Conservation (phyloP, 495 filamentous ascomycete genomes). For the Xylaria bambusicola region DNA sequence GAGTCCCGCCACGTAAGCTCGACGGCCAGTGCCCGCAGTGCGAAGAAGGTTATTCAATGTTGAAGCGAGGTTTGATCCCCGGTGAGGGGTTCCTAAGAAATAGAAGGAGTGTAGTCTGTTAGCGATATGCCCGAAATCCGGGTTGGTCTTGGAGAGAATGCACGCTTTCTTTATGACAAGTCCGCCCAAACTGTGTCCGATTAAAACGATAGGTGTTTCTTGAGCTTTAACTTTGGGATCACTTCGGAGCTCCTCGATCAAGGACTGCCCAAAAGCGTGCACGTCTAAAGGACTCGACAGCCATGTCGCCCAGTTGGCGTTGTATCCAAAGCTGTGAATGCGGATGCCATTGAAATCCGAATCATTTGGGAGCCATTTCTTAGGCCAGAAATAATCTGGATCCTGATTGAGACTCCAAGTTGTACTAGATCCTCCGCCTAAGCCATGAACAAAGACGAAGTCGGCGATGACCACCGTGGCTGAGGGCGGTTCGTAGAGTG, state of each 20-base stretch:
- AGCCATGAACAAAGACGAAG: conserved; percentile 40
- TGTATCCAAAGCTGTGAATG: conserved; percentile 34
- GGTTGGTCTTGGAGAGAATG: conserved; percentile 31
- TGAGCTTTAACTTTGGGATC: conserved; percentile 28
- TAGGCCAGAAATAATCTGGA: conserved; percentile 31
- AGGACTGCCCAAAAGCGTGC: conserved; percentile 44
- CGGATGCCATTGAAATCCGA: conserved; percentile 27
- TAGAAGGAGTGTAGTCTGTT: conserved; percentile 44
- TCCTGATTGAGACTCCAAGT: conserved; percentile 31
- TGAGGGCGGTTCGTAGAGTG: no score
- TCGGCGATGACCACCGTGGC: no score
- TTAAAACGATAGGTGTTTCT: conserved; percentile 41
- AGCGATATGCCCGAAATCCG: conserved; percentile 28
- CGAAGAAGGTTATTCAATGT: conserved; percentile 32
- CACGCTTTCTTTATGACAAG: conserved; percentile 53
- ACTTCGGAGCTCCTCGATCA: conserved; percentile 43
- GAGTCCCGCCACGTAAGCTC: neutral
- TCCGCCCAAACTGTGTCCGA: conserved; percentile 58
- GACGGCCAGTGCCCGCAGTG: neutral
- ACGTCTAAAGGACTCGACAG: conserved; percentile 39
- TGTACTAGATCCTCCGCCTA: conserved; percentile 35
- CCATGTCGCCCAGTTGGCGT: conserved; percentile 29
- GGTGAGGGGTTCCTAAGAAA: conserved; percentile 57
- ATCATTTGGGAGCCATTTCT: conserved; percentile 32
- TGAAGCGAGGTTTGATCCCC: conserved; percentile 48